A percentile compares a stretch with the other conserved stretches of the same genome.
Conservation (phyloP, 2,329 filamentous ascomycete species). For the Colletotrichum chrysophilum region DNA sequence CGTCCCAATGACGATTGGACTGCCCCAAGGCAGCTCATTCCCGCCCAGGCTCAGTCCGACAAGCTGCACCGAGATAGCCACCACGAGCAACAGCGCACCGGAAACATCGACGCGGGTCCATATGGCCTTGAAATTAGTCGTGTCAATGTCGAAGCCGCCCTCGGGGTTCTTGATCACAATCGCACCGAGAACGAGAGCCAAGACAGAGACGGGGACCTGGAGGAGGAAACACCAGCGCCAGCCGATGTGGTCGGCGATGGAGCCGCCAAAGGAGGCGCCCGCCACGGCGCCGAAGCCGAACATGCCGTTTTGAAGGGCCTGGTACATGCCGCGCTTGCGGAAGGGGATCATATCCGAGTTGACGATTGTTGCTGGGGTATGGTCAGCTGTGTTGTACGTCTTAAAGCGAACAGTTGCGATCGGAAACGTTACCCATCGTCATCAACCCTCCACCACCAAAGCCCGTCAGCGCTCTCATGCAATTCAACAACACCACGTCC, state of each 20-base stretch:
- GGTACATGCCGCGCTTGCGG: conserved; percentile 60
- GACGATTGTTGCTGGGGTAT: conserved; percentile 47
- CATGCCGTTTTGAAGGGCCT: conserved; percentile 65
- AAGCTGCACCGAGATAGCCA: conserved; percentile 63
- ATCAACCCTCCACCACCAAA: conserved; percentile 73
- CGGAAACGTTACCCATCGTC: conserved; percentile 62
- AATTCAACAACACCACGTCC: conserved; percentile 64
- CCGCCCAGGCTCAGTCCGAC: conserved; percentile 61
- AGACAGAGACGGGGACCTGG: conserved; percentile 63
- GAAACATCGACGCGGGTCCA: conserved; percentile 64
- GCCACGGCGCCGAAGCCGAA: conserved; percentile 67
- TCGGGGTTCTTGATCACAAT: conserved; percentile 56
- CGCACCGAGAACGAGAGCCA: conserved; percentile 59
- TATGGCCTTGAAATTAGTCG: conserved; percentile 37
- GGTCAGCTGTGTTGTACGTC: not conserved
- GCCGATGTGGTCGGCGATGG: conserved; percentile 67
- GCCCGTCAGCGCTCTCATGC: conserved; percentile 70
- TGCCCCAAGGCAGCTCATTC: conserved; percentile 58
- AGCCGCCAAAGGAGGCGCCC: conserved; percentile 68
- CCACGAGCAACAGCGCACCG: conserved; percentile 61
- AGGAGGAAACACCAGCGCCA: conserved; percentile 73
- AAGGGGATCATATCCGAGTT: conserved; percentile 71
- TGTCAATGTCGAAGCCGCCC: conserved; percentile 29
- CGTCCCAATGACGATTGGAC: conserved; percentile 50
- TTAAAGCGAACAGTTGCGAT: no score